Percentiles rank a stretch among this genome's conserved stretches.
phyloP scores from a whole-genome alignment of 805 yeast species.

The Sugiyamaella mastotermitis region DNA sequence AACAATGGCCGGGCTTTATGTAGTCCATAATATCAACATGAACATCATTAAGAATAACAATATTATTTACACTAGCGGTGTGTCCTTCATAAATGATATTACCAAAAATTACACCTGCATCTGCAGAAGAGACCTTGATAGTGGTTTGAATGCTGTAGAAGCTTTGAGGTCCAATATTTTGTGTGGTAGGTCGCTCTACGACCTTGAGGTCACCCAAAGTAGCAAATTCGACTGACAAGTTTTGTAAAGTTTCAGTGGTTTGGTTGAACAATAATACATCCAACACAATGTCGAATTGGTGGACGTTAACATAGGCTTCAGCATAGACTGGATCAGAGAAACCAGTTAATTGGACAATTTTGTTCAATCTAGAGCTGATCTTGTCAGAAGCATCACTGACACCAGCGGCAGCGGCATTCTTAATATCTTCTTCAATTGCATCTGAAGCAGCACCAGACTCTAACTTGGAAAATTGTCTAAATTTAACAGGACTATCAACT shows the following conservation, averaged over 20 bases:
- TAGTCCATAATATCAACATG: constrained; percentile 97
- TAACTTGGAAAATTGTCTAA: constrained; percentile 66
- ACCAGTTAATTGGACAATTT: constrained; percentile 93
- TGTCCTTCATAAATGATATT: constrained; percentile 95
- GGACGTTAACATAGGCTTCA: constrained; percentile 93
- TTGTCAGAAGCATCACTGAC: constrained; percentile 39
- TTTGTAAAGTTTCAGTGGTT: constrained; percentile 77
- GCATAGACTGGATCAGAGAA: constrained; percentile 97
- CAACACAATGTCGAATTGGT: constrained; percentile 90
- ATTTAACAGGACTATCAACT: constrained; percentile 69
- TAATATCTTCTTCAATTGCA: constrained; percentile 49
- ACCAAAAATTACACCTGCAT: constrained; percentile 97
- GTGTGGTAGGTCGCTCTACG: constrained; percentile 82
- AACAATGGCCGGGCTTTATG: constrained; percentile 88
- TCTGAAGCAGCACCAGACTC: constrained; percentile 34
- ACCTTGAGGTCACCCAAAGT: constrained; percentile 94
- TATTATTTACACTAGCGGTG: constrained; percentile 81
- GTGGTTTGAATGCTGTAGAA: constrained; percentile 87
- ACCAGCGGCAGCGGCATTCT: constrained; percentile 45
- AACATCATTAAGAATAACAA: constrained; percentile 88
- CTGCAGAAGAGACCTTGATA: constrained; percentile 92
- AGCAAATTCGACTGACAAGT: constrained; percentile 90
- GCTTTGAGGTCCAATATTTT: constrained; percentile 95
- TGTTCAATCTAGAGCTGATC: constrained; percentile 68
- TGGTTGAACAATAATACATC: constrained; percentile 94